Evolutionary conservation across 176 grass and related monocot genomes (phyloP).

Genomic region (Pontederia paniculata): DNA sequence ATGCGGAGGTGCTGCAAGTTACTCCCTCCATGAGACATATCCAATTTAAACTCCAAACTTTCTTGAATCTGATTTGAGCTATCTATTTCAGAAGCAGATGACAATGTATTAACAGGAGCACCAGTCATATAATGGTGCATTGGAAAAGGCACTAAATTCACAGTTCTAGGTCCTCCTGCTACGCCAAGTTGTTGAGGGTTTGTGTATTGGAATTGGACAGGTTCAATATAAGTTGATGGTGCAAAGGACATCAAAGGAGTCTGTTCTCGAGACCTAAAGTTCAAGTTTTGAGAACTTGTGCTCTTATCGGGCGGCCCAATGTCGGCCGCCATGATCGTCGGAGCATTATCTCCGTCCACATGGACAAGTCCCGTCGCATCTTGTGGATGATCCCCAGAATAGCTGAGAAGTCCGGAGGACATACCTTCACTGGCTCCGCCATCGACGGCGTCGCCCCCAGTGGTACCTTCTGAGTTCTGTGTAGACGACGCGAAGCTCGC

Average conservation of each 20-base stretch:
- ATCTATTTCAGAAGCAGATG: slow-evolving; percentile 10
- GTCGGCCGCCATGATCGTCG: slow-evolving; percentile 19
- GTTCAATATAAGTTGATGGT: slow-evolving; percentile 34
- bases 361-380: slow-evolving; percentile 19
- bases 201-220: slow-evolving; percentile 54
- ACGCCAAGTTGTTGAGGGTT: slow-evolving; percentile 44
- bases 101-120: slow-evolving; percentile 3
- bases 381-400: background rate
- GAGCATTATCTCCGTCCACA: slow-evolving; percentile 13
- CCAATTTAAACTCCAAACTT: slow-evolving; percentile 24
- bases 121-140: slow-evolving; percentile 35
- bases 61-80: slow-evolving; percentile 28
- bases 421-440: slow-evolving; percentile 27
- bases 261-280: slow-evolving; percentile 19
- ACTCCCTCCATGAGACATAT: slow-evolving; percentile 19
- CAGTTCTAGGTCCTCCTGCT: slow-evolving; percentile 20
- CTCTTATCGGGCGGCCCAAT: slow-evolving; percentile 16
- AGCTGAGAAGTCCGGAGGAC: slow-evolving; percentile 26
- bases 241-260: slow-evolving; percentile 25
- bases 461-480: slow-evolving; percentile 40
- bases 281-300: slow-evolving; percentile 19
- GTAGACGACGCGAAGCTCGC: slow-evolving; percentile 41
- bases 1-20: too few species aligned
- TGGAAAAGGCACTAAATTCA: slow-evolving; percentile 40
- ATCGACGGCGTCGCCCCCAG: slow-evolving; percentile 14